A percentile compares a stretch with the other conserved stretches of the same genome.
Conservation (phyloP, 306 rosid species). For the Cicer cuneatum region DNA sequence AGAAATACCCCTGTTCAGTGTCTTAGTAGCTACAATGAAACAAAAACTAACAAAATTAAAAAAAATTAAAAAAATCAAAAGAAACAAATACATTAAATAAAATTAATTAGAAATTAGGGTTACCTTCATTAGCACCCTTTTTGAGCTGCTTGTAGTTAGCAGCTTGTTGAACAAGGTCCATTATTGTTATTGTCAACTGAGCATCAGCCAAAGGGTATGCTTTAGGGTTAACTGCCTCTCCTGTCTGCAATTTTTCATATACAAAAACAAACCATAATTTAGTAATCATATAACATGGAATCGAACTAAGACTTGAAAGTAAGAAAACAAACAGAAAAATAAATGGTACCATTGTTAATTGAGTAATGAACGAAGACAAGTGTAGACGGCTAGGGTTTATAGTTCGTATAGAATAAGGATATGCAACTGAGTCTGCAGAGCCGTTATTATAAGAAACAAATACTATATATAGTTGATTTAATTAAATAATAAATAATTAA, state of each 20-base stretch:
- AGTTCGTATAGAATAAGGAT: neutral
- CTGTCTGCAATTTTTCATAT: constrained; percentile 59
- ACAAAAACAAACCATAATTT: neutral
- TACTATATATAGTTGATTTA: neutral
- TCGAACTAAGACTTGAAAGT: neutral
- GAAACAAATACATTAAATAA: neutral
- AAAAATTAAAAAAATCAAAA: neutral
- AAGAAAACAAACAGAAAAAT: neutral
- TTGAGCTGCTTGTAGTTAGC: constrained; percentile 91
- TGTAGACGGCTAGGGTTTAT: constrained; percentile 43
- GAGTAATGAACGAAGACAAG: neutral
- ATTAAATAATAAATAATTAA: neutral
- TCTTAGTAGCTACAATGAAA: constrained; percentile 74
- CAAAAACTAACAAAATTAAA: neutral
- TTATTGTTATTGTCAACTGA: constrained; percentile 71
- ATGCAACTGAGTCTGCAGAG: neutral
- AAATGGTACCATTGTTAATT: constrained; percentile 57
- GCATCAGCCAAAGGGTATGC: constrained; percentile 91
- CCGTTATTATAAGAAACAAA: neutral
- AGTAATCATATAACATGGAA: neutral
- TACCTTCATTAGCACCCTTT: constrained; percentile 96
- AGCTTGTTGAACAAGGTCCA: constrained; percentile 93
- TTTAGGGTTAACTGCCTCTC: constrained; percentile 82
- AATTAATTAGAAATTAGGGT: neutral
- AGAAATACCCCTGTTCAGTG: constrained; percentile 83